These are phyloP conservation scores for Zancudomyces culisetae DNA, from an alignment of 371 early-diverging fungal genomes.

Conservation along the genomic window DNA sequence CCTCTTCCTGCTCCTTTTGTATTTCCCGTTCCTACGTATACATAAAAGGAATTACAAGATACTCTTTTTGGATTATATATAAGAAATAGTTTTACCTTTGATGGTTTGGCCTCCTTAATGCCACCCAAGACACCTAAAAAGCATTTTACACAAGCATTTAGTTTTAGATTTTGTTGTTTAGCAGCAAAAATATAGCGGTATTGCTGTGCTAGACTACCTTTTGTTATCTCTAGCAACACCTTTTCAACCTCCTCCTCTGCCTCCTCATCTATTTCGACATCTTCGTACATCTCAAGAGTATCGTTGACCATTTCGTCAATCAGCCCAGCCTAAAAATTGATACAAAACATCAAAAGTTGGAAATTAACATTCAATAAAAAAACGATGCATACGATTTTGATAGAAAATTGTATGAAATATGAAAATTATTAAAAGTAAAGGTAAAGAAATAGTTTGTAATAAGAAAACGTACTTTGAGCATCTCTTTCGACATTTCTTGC, in stretches of 20 bases:
- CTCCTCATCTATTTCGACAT: slow-evolving; percentile 77
- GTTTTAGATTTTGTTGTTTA: too few relatives aligned
- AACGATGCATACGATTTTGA: too few relatives aligned
- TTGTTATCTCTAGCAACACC: slow-evolving; percentile 69
- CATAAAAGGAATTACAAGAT: slow-evolving; percentile 30
- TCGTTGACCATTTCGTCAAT: slow-evolving; percentile 91
- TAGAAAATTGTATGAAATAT: neutral
- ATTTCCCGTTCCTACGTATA: slow-evolving; percentile 6
- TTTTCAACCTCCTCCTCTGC: slow-evolving; percentile 86
- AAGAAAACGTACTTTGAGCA: slow-evolving; percentile 41
- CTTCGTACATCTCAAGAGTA: slow-evolving; percentile 64
- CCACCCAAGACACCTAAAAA: neutral
- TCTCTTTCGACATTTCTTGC: slow-evolving; percentile 83
- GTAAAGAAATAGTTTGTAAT: slow-evolving; percentile 20
- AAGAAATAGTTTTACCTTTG: slow-evolving; percentile 28
- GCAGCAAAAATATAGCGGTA: too few relatives aligned
- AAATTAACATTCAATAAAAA: too few relatives aligned
- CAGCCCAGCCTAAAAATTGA: slow-evolving; percentile 45
- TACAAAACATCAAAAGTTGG: too few relatives aligned
- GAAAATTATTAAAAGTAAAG: slow-evolving; percentile 10
- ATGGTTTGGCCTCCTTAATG: slow-evolving; percentile 18
- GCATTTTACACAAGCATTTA: too few relatives aligned
- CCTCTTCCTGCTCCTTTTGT: slow-evolving; percentile 14
- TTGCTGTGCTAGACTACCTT: too few relatives aligned
- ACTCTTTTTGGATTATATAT: slow-evolving; percentile 2